A percentile compares a stretch with the other conserved stretches of the same genome.
phyloP scores from a whole-genome alignment of 2,329 filamentous ascomycete species.

The Aspergillus sp. region DNA sequence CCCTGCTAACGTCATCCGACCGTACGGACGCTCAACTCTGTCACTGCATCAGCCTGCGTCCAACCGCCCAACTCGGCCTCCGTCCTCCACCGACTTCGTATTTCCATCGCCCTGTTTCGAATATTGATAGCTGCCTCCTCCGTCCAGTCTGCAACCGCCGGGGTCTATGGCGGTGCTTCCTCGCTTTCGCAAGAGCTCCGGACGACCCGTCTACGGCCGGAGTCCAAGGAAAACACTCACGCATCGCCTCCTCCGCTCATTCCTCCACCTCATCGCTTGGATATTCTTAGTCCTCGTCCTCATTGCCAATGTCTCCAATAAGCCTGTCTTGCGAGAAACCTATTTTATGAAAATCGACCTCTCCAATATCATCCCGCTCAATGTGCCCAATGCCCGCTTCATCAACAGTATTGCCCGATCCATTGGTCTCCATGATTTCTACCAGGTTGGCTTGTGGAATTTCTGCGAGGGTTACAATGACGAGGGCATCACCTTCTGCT shows the following conservation, averaged over 20 bases:
- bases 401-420: slow-evolving; percentile 86
- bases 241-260: slow-evolving; percentile 64
- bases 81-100: neutral
- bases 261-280: slow-evolving; percentile 71
- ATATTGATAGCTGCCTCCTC: neutral
- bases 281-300: slow-evolving; percentile 80
- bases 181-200: slow-evolving; percentile 25
- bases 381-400: slow-evolving; percentile 68
- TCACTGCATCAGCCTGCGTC: neutral
- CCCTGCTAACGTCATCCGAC: neutral
- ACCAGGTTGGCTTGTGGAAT: slow-evolving; percentile 87
- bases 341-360: slow-evolving; percentile 87
- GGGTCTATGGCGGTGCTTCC: slow-evolving; percentile 26
- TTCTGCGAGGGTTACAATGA: slow-evolving; percentile 84
- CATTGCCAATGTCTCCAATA: slow-evolving; percentile 70
- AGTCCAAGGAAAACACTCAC: slow-evolving; percentile 43
- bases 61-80: neutral
- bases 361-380: slow-evolving; percentile 73
- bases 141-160: neutral
- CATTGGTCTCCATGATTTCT: slow-evolving; percentile 89
- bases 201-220: slow-evolving; percentile 29
- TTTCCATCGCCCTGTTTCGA: neutral
- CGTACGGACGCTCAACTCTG: neutral
- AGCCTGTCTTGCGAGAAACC: slow-evolving; percentile 63
- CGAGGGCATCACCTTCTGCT: slow-evolving; percentile 71